These are phyloP conservation scores for Tetrahymena thermophila DNA, from an alignment of 73 alveolate genomes.

Conservation along the genomic window DNA sequence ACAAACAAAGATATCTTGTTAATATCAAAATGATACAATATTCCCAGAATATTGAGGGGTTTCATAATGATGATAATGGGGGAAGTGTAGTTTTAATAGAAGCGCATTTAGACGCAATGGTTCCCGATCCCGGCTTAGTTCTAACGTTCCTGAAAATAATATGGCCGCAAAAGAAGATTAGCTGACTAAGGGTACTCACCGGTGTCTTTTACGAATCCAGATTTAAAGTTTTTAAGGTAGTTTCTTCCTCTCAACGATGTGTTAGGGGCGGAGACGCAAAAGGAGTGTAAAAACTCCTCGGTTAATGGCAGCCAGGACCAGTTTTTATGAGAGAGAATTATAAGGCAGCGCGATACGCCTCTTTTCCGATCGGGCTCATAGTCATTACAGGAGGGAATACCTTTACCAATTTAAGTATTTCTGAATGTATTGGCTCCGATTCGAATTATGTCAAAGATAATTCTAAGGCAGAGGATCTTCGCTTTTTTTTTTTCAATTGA, in stretches of 20 bases:
- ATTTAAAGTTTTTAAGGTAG: neutral
- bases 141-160: neutral
- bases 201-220: neutral
- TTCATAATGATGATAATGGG: neutral
- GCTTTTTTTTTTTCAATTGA: neutral
- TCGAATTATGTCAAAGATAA: constrained; percentile 1
- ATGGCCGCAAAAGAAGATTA: constrained; percentile 1
- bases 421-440: neutral
- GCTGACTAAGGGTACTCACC: constrained; percentile 1
- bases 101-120: neutral
- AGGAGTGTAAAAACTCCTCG: neutral
- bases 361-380: neutral
- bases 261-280: neutral
- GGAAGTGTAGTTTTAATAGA: neutral
- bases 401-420: neutral
- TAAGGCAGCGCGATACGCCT: constrained; percentile 5
- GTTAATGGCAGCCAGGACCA: neutral
- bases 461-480: neutral
- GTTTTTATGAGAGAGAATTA: neutral
- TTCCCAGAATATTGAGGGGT: neutral
- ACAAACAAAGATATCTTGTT: neutral
- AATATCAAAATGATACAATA: neutral
- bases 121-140: neutral
- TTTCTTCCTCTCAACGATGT: constrained; percentile 1
- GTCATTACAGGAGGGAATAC: neutral